Percentiles rank a stretch among this genome's conserved stretches.
Conservation (phyloP, 129 eudicot genomes). For the Flaveria robusta region DNA sequence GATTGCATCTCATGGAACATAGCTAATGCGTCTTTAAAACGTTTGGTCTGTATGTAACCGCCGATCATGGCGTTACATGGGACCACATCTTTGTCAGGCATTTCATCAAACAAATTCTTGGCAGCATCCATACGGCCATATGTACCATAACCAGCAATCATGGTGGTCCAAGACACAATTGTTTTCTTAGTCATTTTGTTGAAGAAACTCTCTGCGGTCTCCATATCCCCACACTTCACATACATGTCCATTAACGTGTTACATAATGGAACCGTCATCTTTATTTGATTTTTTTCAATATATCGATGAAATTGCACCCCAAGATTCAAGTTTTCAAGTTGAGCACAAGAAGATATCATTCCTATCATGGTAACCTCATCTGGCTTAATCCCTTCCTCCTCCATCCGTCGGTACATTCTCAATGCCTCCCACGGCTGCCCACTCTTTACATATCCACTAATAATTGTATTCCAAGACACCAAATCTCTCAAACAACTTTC, state of each 20-base stretch:
- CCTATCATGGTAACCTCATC: constrained; percentile 86
- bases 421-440: constrained; percentile 51
- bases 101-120: constrained; percentile 50
- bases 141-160: constrained; percentile 65
- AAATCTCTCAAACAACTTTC: constrained; percentile 59
- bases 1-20: constrained; percentile 63
- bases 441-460: constrained; percentile 52
- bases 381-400: constrained; percentile 44
- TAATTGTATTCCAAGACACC: constrained; percentile 68
- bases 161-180: constrained; percentile 67
- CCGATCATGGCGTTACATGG: constrained; percentile 76
- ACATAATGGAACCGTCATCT: constrained; percentile 42
- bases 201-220: constrained; percentile 48
- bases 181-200: constrained; percentile 57
- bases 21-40: constrained; percentile 53
- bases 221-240: constrained; percentile 60
- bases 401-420: constrained; percentile 45
- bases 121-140: constrained; percentile 54
- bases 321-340: constrained; percentile 49
- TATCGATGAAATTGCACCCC: constrained; percentile 55
- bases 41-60: constrained; percentile 60
- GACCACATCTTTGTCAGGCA: constrained; percentile 64
- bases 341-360: constrained; percentile 57
- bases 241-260: constrained; percentile 78
- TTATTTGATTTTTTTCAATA: constrained; percentile 37